Evolutionary conservation across 179 eudicot species (phyloP), one percentile per base, ranked within the genome.

Genomic region (Silene noctiflora): DNA sequence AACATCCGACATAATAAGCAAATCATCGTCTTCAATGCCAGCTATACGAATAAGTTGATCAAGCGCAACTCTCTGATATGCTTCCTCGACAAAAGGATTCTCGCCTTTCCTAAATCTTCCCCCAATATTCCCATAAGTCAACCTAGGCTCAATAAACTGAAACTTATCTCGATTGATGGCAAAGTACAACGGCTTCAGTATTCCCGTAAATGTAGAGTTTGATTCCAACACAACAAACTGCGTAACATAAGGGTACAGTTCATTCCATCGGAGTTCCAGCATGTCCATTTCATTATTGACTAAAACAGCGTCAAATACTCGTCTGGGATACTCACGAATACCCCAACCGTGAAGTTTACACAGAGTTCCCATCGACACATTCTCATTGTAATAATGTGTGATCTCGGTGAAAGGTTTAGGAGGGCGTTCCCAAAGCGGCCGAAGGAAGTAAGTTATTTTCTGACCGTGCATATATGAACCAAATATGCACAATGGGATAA

Each of bases 261-360:
- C 59, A n/a, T 55, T 55, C 86, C 86, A 84, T 22, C 86, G 78
- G 22, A 84, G 0, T 14, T 58, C 67, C 1, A 84, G 81, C 14
- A 84, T 75, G 55, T 84, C 86, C 19, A 84, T 82, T 74, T 84
- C 86, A 60, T 84, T 84, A 67, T 82, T 84, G 25, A 81, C 81
- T 4, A 84, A 55, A 76, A 84, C 86, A 6, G 86, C 86, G 62
- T 84, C 86, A 73, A 66, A 84, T 20, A 84, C 86, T 35, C 84
- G 84, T 24, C 86, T 84, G 0, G 86, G 86, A 19, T 84, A 84
- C 35, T 84, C 86, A 4, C 86, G 84, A 58, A 84, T 74, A 3
- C 84, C 82, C 86, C 86, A 84, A 71, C 84, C 86, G 10, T 84
- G 86, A 61, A 84, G 86, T 24, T 76, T 81, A 51, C 86, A 84